Percentiles rank a stretch among this genome's conserved stretches.
Evolutionary conservation across 768 basidiomycete genomes (phyloP).

Genomic region (Suillus hirtellus): DNA sequence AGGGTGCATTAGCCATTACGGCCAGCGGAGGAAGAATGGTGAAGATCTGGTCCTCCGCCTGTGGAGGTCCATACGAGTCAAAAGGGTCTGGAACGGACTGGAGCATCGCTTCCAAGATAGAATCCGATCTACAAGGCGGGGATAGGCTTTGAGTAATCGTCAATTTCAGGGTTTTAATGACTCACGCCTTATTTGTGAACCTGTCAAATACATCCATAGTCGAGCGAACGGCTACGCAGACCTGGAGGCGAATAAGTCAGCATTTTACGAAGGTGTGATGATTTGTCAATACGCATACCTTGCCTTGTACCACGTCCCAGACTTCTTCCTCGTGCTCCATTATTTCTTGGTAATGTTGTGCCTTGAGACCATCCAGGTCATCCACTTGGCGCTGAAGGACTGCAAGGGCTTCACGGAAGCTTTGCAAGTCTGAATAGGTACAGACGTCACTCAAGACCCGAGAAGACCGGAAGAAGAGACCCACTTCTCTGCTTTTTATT

Average conservation of each 20-base stretch:
- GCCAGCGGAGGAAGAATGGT: slow-evolving; percentile 88
- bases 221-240: slow-evolving; percentile 82
- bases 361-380: slow-evolving; percentile 85
- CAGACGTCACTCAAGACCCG: slow-evolving; percentile 11
- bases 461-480: slow-evolving; percentile 29
- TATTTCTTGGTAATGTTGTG: slow-evolving; percentile 83
- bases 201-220: slow-evolving; percentile 92
- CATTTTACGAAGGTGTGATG: slow-evolving; percentile 9
- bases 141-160: slow-evolving; percentile 16
- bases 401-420: slow-evolving; percentile 79
- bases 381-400: slow-evolving; percentile 88
- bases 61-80: slow-evolving; percentile 86
- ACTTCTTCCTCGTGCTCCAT: slow-evolving; percentile 92
- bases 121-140: slow-evolving; percentile 63
- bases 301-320: slow-evolving; percentile 90
- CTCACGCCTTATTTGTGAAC: slow-evolving; percentile 84
- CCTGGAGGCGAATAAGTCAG: slow-evolving; percentile 39
- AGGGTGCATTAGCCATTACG: slow-evolving; percentile 63
- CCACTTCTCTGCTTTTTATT: slow-evolving; percentile 83
- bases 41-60: slow-evolving; percentile 89
- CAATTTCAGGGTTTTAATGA: slow-evolving; percentile 12
- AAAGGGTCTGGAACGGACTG: slow-evolving; percentile 91
- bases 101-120: slow-evolving; percentile 87
- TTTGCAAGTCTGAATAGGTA: slow-evolving; percentile 70
- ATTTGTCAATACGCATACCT: slow-evolving; percentile 45